Evolutionary conservation across 2,329 filamentous ascomycete genomes (phyloP).

Genomic region (Allantophomopsis lycopodina): DNA sequence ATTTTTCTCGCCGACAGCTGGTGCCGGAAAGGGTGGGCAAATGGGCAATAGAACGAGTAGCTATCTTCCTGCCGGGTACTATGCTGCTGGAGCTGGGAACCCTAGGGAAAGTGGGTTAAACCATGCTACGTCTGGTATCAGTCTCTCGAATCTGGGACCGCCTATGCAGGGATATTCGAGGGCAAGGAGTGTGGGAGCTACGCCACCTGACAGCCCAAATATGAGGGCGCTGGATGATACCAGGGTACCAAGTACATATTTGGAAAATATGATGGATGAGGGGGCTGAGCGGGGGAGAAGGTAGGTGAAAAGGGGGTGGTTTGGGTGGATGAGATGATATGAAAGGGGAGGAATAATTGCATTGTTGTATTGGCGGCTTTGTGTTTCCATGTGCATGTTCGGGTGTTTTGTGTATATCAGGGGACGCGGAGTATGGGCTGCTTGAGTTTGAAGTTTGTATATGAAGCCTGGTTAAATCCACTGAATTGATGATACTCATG

Average conservation of each 20-base stretch:
- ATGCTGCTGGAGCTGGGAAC: constrained; percentile 46
- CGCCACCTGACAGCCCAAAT: constrained; percentile 51
- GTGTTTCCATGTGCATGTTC: too few species aligned
- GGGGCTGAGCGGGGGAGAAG: constrained; percentile 13
- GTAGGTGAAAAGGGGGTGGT: too few species aligned
- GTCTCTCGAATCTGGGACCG: constrained; percentile 37
- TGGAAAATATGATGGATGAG: constrained; percentile 81
- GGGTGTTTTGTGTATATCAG: too few species aligned
- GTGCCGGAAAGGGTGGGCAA: constrained; percentile 34
- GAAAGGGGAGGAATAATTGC: too few species aligned
- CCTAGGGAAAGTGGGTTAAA: constrained; percentile 18
- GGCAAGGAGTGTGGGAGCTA: constrained; percentile 26
- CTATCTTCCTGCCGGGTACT: constrained; percentile 88
- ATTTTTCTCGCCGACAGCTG: constrained; percentile 91
- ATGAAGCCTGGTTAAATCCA: too few species aligned
- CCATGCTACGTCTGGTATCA: constrained; percentile 34
- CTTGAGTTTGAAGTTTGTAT: too few species aligned
- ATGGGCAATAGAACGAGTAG: constrained; percentile 52
- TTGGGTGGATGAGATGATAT: too few species aligned
- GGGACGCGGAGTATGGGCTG: too few species aligned
- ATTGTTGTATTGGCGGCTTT: too few species aligned
- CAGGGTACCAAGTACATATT: constrained; percentile 74
- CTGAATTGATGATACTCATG: too few species aligned
- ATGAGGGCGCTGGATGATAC: constrained; percentile 30
- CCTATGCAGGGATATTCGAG: constrained; percentile 36